Evolutionary conservation across 108 stramenopile genomes (phyloP).

Genomic region (Cyclostephanos invisitatus): DNA sequence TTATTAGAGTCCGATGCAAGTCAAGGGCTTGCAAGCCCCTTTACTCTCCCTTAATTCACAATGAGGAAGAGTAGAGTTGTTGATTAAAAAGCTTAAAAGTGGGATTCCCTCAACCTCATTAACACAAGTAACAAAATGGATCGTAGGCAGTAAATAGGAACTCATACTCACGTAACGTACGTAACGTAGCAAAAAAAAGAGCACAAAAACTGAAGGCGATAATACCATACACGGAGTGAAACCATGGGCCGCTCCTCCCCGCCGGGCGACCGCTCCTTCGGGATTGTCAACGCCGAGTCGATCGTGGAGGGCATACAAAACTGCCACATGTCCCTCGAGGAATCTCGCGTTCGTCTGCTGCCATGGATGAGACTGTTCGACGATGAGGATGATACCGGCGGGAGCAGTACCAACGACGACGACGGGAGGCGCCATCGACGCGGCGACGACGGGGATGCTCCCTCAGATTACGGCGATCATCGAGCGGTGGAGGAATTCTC

Average conservation of each 20-base stretch:
- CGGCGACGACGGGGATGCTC: not conserved
- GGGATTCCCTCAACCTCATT: too few species aligned
- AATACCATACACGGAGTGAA: too few species aligned
- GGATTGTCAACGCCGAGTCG: slow-evolving; percentile 16
- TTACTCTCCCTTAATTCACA: too few species aligned
- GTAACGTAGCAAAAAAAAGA: too few species aligned
- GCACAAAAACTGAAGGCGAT: too few species aligned
- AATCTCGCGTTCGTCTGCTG: slow-evolving; percentile 38
- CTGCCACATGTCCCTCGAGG: slow-evolving; percentile 36
- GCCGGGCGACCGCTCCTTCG: slow-evolving; percentile 6
- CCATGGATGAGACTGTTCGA: slow-evolving; percentile 32
- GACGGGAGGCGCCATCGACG: not conserved
- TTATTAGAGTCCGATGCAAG: too few species aligned
- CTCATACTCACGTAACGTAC: too few species aligned
- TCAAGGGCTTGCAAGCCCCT: too few species aligned
- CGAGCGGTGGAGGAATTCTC: slow-evolving; percentile 23
- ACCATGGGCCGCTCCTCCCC: not conserved
- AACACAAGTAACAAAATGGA: too few species aligned
- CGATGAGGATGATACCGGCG: slow-evolving; percentile 22
- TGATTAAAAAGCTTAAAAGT: too few species aligned
- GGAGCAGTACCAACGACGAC: not conserved
- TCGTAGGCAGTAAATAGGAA: too few species aligned
- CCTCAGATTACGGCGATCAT: not conserved
- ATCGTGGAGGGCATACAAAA: slow-evolving; percentile 45
- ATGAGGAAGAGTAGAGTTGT: too few species aligned